Percentiles rank a stretch among this genome's conserved stretches.
Evolutionary conservation across 2,329 filamentous ascomycete species (phyloP).

Genomic region (Penicillium verrucosum): DNA sequence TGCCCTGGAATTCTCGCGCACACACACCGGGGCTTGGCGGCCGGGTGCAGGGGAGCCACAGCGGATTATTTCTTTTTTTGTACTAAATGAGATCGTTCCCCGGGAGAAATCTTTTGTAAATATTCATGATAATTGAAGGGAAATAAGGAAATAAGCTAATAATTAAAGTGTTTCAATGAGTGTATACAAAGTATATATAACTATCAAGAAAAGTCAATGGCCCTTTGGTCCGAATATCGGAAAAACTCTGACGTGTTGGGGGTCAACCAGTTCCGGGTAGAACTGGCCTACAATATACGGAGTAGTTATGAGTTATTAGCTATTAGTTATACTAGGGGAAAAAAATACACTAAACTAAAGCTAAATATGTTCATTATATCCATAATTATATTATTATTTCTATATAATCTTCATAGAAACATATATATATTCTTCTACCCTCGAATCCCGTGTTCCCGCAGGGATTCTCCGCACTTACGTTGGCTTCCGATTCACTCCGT

Average conservation of each 20-base stretch:
- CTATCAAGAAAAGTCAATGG: not conserved
- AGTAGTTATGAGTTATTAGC: too few relatives aligned
- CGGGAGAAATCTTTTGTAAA: not conserved
- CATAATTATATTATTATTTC: not conserved
- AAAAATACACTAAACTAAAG: not conserved
- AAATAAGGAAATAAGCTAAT: not conserved
- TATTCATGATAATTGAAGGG: not conserved
- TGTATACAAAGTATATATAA: not conserved
- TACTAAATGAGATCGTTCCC: not conserved
- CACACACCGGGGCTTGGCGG: slow-evolving; percentile 23
- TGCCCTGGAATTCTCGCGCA: slow-evolving; percentile 20
- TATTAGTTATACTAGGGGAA: too few relatives aligned
- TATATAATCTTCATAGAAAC: not conserved
- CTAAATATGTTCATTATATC: not conserved
- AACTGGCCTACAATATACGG: not conserved
- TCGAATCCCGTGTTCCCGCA: slow-evolving; percentile 8
- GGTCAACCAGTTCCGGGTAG: slow-evolving; percentile 1
- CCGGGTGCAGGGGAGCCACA: slow-evolving; percentile 21
- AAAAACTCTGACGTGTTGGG: slow-evolving; percentile 28
- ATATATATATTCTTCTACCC: not conserved
- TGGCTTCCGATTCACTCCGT: slow-evolving; percentile 27
- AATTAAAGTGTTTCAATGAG: not conserved
- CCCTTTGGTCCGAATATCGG: slow-evolving; percentile 9
- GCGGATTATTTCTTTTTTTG: not conserved
- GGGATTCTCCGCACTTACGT: slow-evolving; percentile 27